phyloP scores from a whole-genome alignment of 805 yeast genomes.

The Candida argentea region DNA sequence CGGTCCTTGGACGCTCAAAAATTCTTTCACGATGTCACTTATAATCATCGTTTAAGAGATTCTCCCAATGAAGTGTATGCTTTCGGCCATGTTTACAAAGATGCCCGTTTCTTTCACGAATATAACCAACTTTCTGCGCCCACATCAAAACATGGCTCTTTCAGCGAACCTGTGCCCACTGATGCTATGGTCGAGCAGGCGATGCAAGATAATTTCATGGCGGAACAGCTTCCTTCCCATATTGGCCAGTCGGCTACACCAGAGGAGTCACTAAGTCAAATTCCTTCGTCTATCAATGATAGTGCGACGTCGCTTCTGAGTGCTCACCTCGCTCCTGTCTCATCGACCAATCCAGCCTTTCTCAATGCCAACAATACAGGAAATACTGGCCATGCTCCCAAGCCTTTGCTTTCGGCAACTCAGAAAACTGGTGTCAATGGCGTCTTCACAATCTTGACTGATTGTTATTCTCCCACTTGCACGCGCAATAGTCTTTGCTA shows the following conservation, averaged over 20 bases:
- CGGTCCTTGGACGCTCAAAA: constrained; percentile 91
- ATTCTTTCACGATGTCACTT: constrained; percentile 89
- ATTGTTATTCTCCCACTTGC: constrained; percentile 96
- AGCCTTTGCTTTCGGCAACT: constrained; percentile 5
- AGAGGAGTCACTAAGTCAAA: constrained; percentile 11
- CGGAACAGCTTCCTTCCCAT: constrained; percentile 12
- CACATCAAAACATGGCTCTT: constrained; percentile 22
- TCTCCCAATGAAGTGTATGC: constrained; percentile 82
- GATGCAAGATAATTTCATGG: constrained; percentile 10
- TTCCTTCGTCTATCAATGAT: constrained; percentile 6
- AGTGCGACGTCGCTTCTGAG: constrained; percentile 4
- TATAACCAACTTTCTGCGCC: constrained; percentile 14
- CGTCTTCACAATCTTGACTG: constrained; percentile 84
- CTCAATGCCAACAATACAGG: constrained; percentile 5
- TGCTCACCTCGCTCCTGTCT: too few relatives aligned
- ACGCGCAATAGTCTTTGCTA: constrained; percentile 81
- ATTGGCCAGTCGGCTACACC: constrained; percentile 8
- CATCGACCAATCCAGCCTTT: constrained; percentile 7
- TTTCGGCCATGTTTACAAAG: constrained; percentile 49
- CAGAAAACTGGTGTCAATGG: constrained; percentile 56
- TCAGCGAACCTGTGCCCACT: constrained; percentile 9
- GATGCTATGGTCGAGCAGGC: constrained; percentile 5
- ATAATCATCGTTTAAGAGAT: constrained; percentile 87
- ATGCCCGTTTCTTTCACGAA: constrained; percentile 31
- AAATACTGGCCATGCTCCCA: constrained; percentile 2